Base-by-base conservation (phyloP, 2,329 filamentous ascomycete genomes). In the Ascochyta viciae-villosae region DNA sequence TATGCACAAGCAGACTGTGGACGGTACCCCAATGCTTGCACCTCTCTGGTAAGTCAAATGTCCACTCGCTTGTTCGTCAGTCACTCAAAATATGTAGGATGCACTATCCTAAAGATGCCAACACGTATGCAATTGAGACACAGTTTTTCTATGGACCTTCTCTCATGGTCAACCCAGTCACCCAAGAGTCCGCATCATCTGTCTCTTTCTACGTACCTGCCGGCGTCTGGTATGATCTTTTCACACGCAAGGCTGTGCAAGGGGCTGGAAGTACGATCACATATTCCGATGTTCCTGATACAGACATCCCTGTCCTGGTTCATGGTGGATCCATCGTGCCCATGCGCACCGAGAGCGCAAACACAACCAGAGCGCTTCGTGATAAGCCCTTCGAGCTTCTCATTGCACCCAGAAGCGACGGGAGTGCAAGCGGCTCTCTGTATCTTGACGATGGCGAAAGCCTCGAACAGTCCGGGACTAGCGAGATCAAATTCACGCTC, bases 401-500 rank as follows among this genome's bases (percentile, higher is more conserved):
- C 37, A 81, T 95, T 42, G 87, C 90, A 0, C 81, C 89, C 0
- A 85, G 84, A 15, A 69, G 72, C 3, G 78, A 88, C 51, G 89
- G 87, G 1, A 84, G 78, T 13, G 91, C 91, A 0, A 72, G 72
- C 1, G 91, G 91, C 0, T 80, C 80, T 52, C 78, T 95, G 52
- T 94, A 93, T 71, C 76, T 94, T 6, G 91, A 95, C 65, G 91
- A 96, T 60, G 91, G 91, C 3, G 85, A 87, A 45, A 88, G 84
- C 33, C 61, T 92, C 48, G 77, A 84, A 58, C 89, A 89, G 71
- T 62, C 74, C 15, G 77, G 69, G 0, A 85, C 80, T 16, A 86
- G 82, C 10, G 76, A 83, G 48, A 81, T 92, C 57, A 74, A 76
- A 19, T 90, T 92, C 66, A 68, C 72, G 13, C 92, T 86, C 68